Conservation (phyloP, 2,329 filamentous ascomycete species). For the Neopestalotiopsis rosae region DNA sequence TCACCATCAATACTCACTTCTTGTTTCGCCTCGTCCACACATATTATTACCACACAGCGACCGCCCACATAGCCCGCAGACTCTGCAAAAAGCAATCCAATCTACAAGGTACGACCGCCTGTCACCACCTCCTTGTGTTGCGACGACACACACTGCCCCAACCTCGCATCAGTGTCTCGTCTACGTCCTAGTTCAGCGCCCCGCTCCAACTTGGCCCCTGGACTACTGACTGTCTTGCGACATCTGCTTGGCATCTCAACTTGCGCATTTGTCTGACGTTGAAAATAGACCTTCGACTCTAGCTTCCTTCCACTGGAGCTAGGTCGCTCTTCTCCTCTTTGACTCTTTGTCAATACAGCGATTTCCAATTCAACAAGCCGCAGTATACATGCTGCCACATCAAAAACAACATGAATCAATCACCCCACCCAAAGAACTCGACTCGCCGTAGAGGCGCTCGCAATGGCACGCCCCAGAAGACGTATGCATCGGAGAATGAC, state of each 20-base stretch:
- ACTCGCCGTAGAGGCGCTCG: slow-evolving; percentile 47
- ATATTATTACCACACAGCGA: slow-evolving; percentile 21
- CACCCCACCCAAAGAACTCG: slow-evolving; percentile 38
- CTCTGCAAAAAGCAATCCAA: background rate
- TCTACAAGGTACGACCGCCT: background rate
- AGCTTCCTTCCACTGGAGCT: background rate
- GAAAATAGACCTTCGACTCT: background rate
- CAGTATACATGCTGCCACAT: slow-evolving; percentile 32
- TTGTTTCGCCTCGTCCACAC: slow-evolving; percentile 16
- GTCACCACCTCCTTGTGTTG: slow-evolving; percentile 11
- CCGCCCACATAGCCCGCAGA: slow-evolving; percentile 23
- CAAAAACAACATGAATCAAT: slow-evolving; percentile 38
- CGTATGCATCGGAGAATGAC: slow-evolving; percentile 67
- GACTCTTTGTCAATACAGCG: background rate
- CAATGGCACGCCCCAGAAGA: slow-evolving; percentile 49
- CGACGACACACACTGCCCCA: background rate
- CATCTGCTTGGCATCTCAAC: slow-evolving; percentile 1
- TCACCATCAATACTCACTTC: slow-evolving; percentile 18
- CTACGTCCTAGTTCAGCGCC: background rate
- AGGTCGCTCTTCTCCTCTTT: background rate
- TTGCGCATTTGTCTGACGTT: background rate
- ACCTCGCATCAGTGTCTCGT: slow-evolving; percentile 3
- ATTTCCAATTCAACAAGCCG: background rate
- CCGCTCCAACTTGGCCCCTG: slow-evolving; percentile 14
- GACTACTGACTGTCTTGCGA: slow-evolving; percentile 6